phyloP scores from a whole-genome alignment of 805 yeast genomes.

The Kuraishia floccosa region DNA sequence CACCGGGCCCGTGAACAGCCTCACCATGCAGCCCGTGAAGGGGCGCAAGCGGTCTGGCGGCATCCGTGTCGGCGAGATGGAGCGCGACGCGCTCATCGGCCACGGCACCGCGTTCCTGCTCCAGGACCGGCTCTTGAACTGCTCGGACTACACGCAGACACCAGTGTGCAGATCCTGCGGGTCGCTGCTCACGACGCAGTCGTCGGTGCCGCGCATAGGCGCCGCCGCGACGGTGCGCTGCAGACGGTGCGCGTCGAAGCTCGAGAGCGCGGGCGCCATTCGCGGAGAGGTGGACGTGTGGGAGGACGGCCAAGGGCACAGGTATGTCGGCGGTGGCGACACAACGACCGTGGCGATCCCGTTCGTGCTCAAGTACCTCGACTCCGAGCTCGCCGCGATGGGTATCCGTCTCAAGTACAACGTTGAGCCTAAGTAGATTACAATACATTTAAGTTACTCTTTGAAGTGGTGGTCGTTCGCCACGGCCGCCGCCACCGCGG shows the following conservation, averaged over 20 bases:
- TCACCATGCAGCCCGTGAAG: slow-evolving; percentile 98
- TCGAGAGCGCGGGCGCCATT: slow-evolving; percentile 20
- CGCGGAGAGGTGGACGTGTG: slow-evolving; percentile 64
- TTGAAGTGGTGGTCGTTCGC: too few relatives aligned
- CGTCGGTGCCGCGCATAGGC: slow-evolving; percentile 87
- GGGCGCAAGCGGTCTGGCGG: slow-evolving; percentile 99
- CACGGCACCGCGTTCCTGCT: slow-evolving; percentile 94
- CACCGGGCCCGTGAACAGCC: slow-evolving; percentile 93
- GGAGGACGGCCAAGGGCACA: slow-evolving; percentile 96
- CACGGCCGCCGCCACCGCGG: slow-evolving; percentile 21
- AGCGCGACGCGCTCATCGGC: slow-evolving; percentile 96
- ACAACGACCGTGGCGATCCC: slow-evolving; percentile 97
- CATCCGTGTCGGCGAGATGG: slow-evolving; percentile 99
- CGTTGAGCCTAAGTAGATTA: slow-evolving; percentile 53
- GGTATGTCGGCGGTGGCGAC: slow-evolving; percentile 83
- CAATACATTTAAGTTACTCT: too few relatives aligned
- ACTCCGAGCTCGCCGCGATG: slow-evolving; percentile 95
- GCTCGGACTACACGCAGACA: slow-evolving; percentile 92
- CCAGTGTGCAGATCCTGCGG: slow-evolving; percentile 90
- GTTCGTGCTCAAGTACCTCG: slow-evolving; percentile 88
- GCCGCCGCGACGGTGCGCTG: slow-evolving; percentile 69
- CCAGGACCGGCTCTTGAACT: slow-evolving; percentile 90
- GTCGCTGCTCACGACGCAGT: slow-evolving; percentile 79
- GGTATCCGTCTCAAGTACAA: slow-evolving; percentile 89
- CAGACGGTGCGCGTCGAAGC: slow-evolving; percentile 75